Evolutionary conservation across 345 rosid genomes (phyloP), one percentile per base, ranked within the genome.

Genomic region (Laguncularia racemosa): DNA sequence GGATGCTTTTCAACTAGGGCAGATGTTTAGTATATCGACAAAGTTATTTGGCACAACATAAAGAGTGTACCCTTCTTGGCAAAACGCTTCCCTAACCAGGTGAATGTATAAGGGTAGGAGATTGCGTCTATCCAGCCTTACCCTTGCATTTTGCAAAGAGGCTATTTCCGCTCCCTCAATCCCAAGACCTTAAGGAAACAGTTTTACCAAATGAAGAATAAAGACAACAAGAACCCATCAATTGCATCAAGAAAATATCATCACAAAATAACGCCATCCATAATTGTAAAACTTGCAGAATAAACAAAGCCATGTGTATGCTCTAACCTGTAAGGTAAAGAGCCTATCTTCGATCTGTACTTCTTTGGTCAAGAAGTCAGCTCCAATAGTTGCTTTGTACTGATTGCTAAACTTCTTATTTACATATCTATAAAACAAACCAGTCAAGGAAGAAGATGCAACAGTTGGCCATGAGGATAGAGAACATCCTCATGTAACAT

Each of bases 331-430:
- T 71, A 89, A 81, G 45, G 97, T 89, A 78, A 92, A 89, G 74
- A 89, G 83, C 20, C 91, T 83, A 78, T 92, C 98, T 68, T 92
- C 97, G 54, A 86, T 78, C 67, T 86, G 88, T 14, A 92, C 89
- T 76, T 92, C 98, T 73, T 92, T 92, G 6, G 96, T 86, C 76
- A 92, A 80, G 65, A 92, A 92, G 74, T 92, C 98, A 19, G 93
- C 97, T 38, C 98, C 98, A 16, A 92, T 92, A 15, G 97, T 89
- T 0, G 98, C 97, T 66, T 92, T 92, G 70, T 92, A 92, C 68
- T 92, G 97, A 70, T 86, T 86, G 65, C 96, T 89, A 70, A 89
- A 92, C 76, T 84, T 92, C 70, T 81, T 81, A 75, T 92, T 92
- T 62, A 92, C 99, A 73, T 83, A 92, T 79, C 97, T 92, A 43